A percentile compares a stretch with the other conserved stretches of the same genome.
These are phyloP conservation scores for Rhizopogon salebrosus DNA, from an alignment of 768 basidiomycete genomes.

Conservation along the genomic window DNA sequence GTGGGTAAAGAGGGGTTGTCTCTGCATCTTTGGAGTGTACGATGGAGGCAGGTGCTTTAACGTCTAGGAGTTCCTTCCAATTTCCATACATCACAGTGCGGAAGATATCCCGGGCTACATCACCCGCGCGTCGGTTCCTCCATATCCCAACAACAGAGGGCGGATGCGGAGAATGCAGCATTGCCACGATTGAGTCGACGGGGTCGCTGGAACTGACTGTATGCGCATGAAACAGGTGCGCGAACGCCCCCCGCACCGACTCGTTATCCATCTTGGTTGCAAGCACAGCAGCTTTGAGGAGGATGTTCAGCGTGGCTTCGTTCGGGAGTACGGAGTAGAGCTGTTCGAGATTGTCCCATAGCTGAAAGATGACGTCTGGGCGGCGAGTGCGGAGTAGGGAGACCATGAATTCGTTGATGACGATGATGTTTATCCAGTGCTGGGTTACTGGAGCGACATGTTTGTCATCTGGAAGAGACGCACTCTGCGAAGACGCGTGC, in stretches of 20 bases:
- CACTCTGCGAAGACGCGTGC: constrained; percentile 9
- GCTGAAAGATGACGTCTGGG: constrained; percentile 56
- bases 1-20: constrained; percentile 17
- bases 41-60: constrained; percentile 34
- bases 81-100: constrained; percentile 52
- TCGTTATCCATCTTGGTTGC: constrained; percentile 48
- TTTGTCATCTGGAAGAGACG: constrained; percentile 4
- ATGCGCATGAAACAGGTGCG: constrained; percentile 30
- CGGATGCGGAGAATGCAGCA: constrained; percentile 22
- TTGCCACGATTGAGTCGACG: constrained; percentile 20
- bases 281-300: constrained; percentile 57
- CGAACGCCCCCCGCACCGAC: constrained; percentile 44
- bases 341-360: constrained; percentile 63
- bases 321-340: constrained; percentile 59
- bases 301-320: constrained; percentile 46
- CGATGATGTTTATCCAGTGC: constrained; percentile 17
- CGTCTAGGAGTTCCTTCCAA: constrained; percentile 37
- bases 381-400: constrained; percentile 46
- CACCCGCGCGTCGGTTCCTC: constrained; percentile 39
- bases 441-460: background rate
- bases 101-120: constrained; percentile 49
- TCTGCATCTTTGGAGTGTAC: constrained; percentile 19
- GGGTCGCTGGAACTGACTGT: constrained; percentile 13
- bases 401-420: constrained; percentile 41
- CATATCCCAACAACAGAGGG: constrained; percentile 37